Conservation (phyloP, 75 land plant genomes). For the Sequoiadendron giganteum region DNA sequence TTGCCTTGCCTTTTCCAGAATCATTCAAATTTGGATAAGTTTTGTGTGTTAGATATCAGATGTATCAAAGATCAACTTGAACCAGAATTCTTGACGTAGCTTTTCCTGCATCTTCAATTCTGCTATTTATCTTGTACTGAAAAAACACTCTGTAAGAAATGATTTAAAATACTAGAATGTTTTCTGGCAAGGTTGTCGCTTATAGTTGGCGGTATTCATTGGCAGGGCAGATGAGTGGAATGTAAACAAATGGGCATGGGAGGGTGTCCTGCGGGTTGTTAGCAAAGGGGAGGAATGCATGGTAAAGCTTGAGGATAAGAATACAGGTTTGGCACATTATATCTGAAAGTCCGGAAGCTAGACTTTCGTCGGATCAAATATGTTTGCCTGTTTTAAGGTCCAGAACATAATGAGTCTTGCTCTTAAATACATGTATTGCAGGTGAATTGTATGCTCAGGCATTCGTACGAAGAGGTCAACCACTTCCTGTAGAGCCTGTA, state of each 20-base stretch:
- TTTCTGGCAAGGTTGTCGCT: neutral
- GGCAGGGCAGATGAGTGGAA: conserved; percentile 99
- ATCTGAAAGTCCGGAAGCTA: neutral
- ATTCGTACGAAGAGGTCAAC: conserved; percentile 76
- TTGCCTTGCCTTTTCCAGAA: neutral
- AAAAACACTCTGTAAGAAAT: neutral
- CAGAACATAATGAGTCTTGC: neutral
- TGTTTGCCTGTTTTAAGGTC: neutral
- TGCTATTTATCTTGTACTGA: neutral
- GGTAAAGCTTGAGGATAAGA: conserved; percentile 83
- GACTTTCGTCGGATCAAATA: neutral
- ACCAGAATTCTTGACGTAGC: neutral
- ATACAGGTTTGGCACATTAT: conserved; percentile 49
- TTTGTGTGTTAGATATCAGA: neutral
- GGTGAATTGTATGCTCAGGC: conserved; percentile 99
- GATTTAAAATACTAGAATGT: neutral
- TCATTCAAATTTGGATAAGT: neutral
- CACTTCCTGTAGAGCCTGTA: conserved; percentile 91
- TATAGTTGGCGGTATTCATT: conserved; percentile 11
- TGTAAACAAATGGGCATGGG: conserved; percentile 99
- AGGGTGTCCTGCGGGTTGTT: conserved; percentile 78
- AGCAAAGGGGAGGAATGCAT: conserved; percentile 96
- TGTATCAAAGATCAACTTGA: neutral
- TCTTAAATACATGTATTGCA: conserved; percentile 18
- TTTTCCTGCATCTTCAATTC: neutral